Conservation (phyloP, 306 rosid species). For the Canavalia ensiformis region DNA sequence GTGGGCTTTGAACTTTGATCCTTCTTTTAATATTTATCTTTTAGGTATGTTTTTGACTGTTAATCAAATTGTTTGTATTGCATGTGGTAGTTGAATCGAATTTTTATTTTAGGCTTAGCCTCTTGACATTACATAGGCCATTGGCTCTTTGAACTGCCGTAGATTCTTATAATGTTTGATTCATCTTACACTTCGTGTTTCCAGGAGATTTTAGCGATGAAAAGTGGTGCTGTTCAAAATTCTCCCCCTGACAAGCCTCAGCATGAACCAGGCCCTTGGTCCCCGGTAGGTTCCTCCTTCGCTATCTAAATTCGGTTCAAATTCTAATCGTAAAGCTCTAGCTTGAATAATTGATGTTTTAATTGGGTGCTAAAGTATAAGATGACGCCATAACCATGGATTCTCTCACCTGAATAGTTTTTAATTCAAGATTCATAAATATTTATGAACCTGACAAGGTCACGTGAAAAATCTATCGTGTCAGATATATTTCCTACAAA, state of each 20-base stretch:
- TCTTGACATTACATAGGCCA: background rate
- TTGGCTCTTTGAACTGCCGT: conserved; percentile 15
- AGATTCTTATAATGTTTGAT: conserved; percentile 20
- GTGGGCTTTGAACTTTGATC: conserved; percentile 11
- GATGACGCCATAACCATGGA: background rate
- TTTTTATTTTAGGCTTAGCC: conserved; percentile 12
- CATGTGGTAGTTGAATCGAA: conserved; percentile 1
- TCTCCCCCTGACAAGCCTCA: conserved; percentile 87
- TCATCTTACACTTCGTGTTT: conserved; percentile 44
- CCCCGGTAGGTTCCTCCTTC: conserved; percentile 73
- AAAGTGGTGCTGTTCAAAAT: conserved; percentile 91
- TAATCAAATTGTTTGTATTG: conserved; percentile 33
- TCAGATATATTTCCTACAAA: background rate
- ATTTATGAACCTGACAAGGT: background rate
- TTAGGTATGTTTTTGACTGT: background rate
- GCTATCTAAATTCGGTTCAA: conserved; percentile 34
- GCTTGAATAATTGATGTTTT: background rate
- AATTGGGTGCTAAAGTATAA: conserved; percentile 7
- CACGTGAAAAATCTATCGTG: background rate
- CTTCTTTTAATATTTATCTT: background rate
- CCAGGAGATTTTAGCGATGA: conserved; percentile 82
- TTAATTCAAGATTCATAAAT: background rate
- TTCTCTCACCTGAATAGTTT: background rate
- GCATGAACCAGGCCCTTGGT: conserved; percentile 89
- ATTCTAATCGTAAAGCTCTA: conserved; percentile 21